phyloP scores from a whole-genome alignment of 306 rosid species.

The Alnus glutinosa region DNA sequence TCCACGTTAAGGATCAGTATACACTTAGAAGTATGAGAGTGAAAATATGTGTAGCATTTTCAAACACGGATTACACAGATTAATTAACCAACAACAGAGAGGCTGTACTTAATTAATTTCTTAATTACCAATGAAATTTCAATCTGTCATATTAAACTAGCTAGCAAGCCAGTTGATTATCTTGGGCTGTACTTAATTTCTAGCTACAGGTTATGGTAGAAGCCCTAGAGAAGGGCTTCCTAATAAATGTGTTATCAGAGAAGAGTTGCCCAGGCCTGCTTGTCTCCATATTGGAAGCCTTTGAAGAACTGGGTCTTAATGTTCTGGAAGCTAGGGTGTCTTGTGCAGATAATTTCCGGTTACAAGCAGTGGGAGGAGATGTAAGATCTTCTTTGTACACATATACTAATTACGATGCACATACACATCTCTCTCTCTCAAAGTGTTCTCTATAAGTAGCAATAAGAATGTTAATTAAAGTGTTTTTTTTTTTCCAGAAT shows the following conservation, averaged over 20 bases:
- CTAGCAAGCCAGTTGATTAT: not conserved
- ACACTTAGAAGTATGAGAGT: too few species aligned
- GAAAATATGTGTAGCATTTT: too few species aligned
- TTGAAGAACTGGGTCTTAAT: constrained; percentile 81
- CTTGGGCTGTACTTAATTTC: not conserved
- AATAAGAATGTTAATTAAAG: not conserved
- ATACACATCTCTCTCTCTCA: not conserved
- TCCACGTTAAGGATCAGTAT: too few species aligned
- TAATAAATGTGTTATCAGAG: constrained; percentile 66
- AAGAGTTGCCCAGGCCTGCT: constrained; percentile 80
- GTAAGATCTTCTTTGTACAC: constrained; percentile 41
- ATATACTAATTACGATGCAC: not conserved
- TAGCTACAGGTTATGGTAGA: constrained; percentile 75
- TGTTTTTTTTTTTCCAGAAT: constrained; percentile 28
- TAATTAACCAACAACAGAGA: not conserved
- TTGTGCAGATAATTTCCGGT: constrained; percentile 73
- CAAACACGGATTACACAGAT: not conserved
- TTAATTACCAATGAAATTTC: not conserved
- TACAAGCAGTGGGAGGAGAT: constrained; percentile 88
- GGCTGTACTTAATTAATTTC: too few species aligned
- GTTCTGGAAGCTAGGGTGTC: constrained; percentile 99
- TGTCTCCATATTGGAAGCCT: constrained; percentile 77
- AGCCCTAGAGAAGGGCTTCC: constrained; percentile 81
- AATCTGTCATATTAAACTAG: not conserved
- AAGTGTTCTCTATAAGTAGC: not conserved